These are phyloP conservation scores for Trichosanthes cucumerina DNA, from an alignment of 306 rosid species.

Conservation along the genomic window DNA sequence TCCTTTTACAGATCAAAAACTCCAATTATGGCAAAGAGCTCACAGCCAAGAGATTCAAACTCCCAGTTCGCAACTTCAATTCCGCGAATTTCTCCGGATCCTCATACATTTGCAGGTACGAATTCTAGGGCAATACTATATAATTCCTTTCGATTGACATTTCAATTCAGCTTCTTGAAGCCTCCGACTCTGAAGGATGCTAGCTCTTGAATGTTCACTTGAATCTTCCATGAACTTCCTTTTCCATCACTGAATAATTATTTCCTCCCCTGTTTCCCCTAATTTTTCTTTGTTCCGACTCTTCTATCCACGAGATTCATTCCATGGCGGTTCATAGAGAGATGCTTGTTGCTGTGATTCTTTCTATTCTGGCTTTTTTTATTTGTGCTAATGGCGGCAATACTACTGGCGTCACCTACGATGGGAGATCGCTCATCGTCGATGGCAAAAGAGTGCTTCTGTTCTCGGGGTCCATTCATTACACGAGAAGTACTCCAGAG, in stretches of 20 bases:
- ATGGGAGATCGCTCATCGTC: slow-evolving; percentile 43
- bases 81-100: slow-evolving; percentile 13
- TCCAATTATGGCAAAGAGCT: neutral
- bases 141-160: neutral
- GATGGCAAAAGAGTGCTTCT: slow-evolving; percentile 60
- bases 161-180: neutral
- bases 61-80: neutral
- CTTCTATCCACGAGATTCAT: neutral
- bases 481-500: slow-evolving; percentile 65
- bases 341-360: neutral
- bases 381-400: neutral
- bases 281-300: neutral
- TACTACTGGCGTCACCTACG: slow-evolving; percentile 42
- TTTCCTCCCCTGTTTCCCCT: neutral
- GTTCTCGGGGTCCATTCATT: slow-evolving; percentile 81
- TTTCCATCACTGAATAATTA: slow-evolving; percentile 1
- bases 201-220: neutral
- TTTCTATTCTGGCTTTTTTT: neutral
- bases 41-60: neutral
- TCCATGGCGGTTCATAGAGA: neutral
- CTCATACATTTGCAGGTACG: neutral
- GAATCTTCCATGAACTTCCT: neutral
- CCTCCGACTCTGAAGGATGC: neutral
- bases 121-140: neutral
- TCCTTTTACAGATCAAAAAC: neutral